Evolutionary conservation across 1,139 yeast species (phyloP).

Genomic region (Candida sojae): DNA sequence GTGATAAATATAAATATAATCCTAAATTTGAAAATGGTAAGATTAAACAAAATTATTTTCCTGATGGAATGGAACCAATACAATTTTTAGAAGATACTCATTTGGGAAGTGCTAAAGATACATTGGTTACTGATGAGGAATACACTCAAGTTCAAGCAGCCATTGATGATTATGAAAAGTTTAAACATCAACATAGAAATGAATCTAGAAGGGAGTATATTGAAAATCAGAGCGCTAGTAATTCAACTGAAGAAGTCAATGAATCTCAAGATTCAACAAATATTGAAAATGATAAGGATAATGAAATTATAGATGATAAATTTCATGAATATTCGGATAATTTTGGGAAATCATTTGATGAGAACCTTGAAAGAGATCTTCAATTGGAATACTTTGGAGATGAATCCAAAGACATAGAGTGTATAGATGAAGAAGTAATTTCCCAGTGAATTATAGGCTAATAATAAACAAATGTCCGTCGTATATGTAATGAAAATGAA

Average conservation of each 20-base stretch:
- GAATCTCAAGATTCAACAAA: constrained; percentile 1
- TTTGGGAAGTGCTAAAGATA: constrained; percentile 33
- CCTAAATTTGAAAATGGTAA: constrained; percentile 75
- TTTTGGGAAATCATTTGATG: constrained; percentile 40
- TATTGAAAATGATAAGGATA: constrained; percentile 29
- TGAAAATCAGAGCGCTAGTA: too few relatives aligned
- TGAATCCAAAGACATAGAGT: neutral
- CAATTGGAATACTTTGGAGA: constrained; percentile 24
- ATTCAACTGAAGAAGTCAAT: constrained; percentile 6
- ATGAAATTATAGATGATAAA: constrained; percentile 20
- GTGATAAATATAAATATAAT: constrained; percentile 82
- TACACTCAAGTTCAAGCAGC: constrained; percentile 24
- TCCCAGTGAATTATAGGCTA: neutral
- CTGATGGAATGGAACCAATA: constrained; percentile 43
- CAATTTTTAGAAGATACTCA: constrained; percentile 42
- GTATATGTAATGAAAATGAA: too few relatives aligned
- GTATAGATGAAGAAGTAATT: neutral
- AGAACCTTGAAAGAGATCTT: constrained; percentile 26
- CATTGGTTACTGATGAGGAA: constrained; percentile 21
- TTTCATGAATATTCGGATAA: constrained; percentile 31
- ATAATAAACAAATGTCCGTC: too few relatives aligned
- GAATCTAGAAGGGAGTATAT: constrained; percentile 11
- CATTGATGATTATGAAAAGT: constrained; percentile 28
- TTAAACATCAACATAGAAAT: constrained; percentile 20
- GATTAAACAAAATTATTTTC: constrained; percentile 72